These are phyloP conservation scores for Metschnikowia lachancei DNA, from an alignment of 805 yeast species.

Conservation along the genomic window DNA sequence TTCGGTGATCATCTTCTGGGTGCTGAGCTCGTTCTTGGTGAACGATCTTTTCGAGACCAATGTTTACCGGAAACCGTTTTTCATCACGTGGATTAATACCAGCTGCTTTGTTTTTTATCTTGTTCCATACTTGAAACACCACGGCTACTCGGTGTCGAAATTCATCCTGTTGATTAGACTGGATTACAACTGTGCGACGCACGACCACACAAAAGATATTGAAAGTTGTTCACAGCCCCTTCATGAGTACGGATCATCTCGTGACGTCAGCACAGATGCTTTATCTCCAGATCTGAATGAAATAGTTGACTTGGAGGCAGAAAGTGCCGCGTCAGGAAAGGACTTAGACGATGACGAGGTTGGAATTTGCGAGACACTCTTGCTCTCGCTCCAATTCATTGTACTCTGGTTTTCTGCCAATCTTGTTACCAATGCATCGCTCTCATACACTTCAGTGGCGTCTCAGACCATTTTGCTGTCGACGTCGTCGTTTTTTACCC, in stretches of 20 bases:
- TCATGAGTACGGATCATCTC: conserved; percentile 15
- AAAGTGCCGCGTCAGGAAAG: too few species aligned
- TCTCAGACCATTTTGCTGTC: conserved; percentile 91
- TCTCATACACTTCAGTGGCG: conserved; percentile 87
- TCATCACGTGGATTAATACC: conserved; percentile 89
- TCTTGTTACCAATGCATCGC: conserved; percentile 77
- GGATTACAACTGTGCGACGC: conserved; percentile 22
- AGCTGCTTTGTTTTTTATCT: conserved; percentile 78
- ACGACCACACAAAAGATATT: conserved; percentile 2
- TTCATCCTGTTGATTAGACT: conserved; percentile 24
- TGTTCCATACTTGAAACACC: conserved; percentile 50
- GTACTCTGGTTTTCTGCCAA: conserved; percentile 89
- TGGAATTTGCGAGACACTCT: conserved; percentile 59
- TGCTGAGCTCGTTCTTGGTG: conserved; percentile 79
- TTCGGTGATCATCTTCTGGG: conserved; percentile 86
- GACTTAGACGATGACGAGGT: conserved; percentile 25
- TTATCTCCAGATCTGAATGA: neutral
- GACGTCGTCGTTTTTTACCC: conserved; percentile 90
- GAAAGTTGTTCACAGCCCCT: conserved; percentile 8
- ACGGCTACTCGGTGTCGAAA: conserved; percentile 22
- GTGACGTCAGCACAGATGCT: conserved; percentile 10
- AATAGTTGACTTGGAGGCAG: too few species aligned
- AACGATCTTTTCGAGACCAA: conserved; percentile 70
- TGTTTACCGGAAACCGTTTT: conserved; percentile 81
- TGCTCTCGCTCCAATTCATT: conserved; percentile 76